Evolutionary conservation across 1,284 basidiomycete species (phyloP), one percentile per base, ranked within the genome.

Genomic region (Inonotus hispidus): DNA sequence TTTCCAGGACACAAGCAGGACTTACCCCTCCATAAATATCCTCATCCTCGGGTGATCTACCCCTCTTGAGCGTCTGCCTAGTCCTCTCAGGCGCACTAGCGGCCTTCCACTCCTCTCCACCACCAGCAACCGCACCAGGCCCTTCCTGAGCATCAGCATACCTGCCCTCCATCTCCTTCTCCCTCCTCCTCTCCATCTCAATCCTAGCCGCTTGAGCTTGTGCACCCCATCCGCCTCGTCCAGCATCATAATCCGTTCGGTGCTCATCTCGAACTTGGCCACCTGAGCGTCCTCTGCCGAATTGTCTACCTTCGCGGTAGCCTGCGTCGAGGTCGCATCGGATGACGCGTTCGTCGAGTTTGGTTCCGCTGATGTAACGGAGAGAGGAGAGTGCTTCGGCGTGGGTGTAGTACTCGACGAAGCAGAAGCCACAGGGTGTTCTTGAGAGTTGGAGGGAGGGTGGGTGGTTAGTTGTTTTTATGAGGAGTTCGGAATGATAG

Each of bases 381-480:
- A 99, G 87, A 66, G 90, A 90, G 49, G 94, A 92, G 29, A 98
- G 81, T 16, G 97, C 97, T 73, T 99, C 96, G 5, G 87, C 82
- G 70, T 98, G 95, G 8, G 93, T 93, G 74, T 98, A 99, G 74
- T 94, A 99, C 72, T 99, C 97, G 62, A 99, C 97, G 70, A 99
- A 99, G 68, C 96, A 98, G 74, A 99, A 99, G 0, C 97, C 97
- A 71, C 97, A 99, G 0, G 97, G 97, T 53, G 97, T 99, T 69
- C 93, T 96, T 70, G 38, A 64, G 25, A 47, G 62, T 43, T 27
- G 58, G 41, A 4, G 32, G 3, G 32, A 32, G 32, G 32, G 8
- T 8, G 49, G 23, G 7, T 23, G 32, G 32, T 32, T 32, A 32
- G 32, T 32, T 32, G 32, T 32, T 32, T 32, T 32, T 32, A 32